Evolutionary conservation across 352 stramenopile genomes (phyloP), one percentile per base, ranked within the genome.

Genomic region (Phytophthora idaei): DNA sequence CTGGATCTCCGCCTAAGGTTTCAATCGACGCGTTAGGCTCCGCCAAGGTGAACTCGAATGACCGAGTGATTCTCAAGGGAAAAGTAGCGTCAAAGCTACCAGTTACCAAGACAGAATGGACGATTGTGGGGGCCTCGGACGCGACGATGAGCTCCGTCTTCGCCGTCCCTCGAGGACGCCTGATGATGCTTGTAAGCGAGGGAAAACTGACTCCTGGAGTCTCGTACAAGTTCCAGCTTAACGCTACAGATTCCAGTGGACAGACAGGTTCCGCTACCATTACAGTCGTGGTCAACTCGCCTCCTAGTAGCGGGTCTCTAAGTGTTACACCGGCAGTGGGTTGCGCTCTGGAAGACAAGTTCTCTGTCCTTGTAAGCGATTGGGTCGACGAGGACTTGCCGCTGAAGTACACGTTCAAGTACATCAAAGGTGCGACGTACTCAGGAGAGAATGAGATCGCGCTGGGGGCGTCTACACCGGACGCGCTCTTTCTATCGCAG

Each of bases 351-450:
- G 77, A 89, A 46, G 78, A 87, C 54, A 77, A 70, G 14, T 92
- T 92, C 29, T 52, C 69, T 3, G 54, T 87, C 2, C 65, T 81
- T 3, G 75, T 74, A 10, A 79, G 64, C 15, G 73, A 87, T 47
- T 92, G 84, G 84, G 84, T 90, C 0, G 84, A 90, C 37, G 84
- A 89, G 37, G 81, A 90, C 46, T 50, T 78, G 50, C 84, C 84
- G 10, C 63, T 92, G 1, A 78, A 77, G 42, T 92, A 89, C 67
- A 83, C 78, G n/a, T 92, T 87, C 67, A 84, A 78, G 57, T 92
- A 92, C 57, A 92, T 92, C 42, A 82, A 83, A 25, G 84, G 80
- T 2, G 58, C 72, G 0, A 69, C 80, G 0, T 87, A 76, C 46
- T 85, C 74, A 0, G 74, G 74, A 29, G 80, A 76, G 10, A 67